Evolutionary conservation across 306 rosid genomes (phyloP), one percentile per base, ranked within the genome.

Genomic region (Quercus bicolor): DNA sequence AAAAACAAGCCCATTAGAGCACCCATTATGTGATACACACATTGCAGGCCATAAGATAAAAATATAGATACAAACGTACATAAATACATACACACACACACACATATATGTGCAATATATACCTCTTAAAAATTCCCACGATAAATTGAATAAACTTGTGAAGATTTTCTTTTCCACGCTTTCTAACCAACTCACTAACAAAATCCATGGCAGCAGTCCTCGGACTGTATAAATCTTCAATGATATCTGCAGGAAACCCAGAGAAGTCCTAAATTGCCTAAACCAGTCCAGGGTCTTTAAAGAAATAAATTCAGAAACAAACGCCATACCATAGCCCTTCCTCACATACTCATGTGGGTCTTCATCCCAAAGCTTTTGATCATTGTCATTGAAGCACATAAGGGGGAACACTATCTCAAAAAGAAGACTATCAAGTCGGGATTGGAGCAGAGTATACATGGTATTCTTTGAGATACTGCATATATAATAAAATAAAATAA

Each of bases 161-260:
- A 81, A 94, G 97, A 87, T 94, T 94, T 85, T 92, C 98, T 68
- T 92, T 94, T 78, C 97, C 98, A 28, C 97, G 94, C 83, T 92
- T 94, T 75, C 98, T 86, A 72, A 94, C 97, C 86, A 94, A 80
- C 91, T 94, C 98, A 72, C 95, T 92, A 57, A 94, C 97, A 86
- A 94, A 94, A 83, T 94, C 98, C 97, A 94, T 94, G 56, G 98
- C 86, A 56, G 98, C 98, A 56, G 98, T 94, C 85, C 98, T 89
- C 33, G 98, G 98, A 87, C 98, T 94, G 77, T 94, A 94, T 40
- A 94, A 82, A 83, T 94, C 98, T 84, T 94, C 98, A 81, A 94
- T 94, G 74, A 94, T 94, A 84, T 94, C 98, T 94, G 84, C 77
- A 78, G 75, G 53, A 52, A 76, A 81, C 24, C 76, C 76, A 52